Base-by-base conservation (phyloP, 177 flowering plant genomes). In the Vitis hybrid region DNA sequence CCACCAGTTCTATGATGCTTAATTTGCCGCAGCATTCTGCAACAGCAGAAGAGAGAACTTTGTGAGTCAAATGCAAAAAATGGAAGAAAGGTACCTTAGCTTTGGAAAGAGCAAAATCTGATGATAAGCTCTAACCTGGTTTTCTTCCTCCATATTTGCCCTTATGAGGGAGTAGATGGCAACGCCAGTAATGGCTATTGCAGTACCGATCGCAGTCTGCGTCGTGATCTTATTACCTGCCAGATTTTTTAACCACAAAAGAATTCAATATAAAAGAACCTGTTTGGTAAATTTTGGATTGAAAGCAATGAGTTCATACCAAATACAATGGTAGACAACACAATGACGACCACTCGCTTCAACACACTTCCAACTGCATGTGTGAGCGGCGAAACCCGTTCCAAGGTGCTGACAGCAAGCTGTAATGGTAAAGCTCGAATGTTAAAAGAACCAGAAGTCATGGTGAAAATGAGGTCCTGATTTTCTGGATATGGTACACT, bases 181-280 rank as follows among this genome's bases (percentile, higher is more conserved):
- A 63, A 90, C 92, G 9, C 94, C 94, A 7, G 86, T 89, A 74
- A 90, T 90, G 66, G 92, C 94, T 68, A 88, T 81, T 9, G 74
- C 86, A 49, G 94, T 90, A 55, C 94, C 94, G 67, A 90, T 90
- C 58, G 90, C 94, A 60, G 94, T 90, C 70, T 88, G 94, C 2
- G 84, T 87, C 19, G 91, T 84, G 76, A 90, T 90, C 73, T 46
- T 90, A 69, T 88, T 90, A 67, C 94, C 94, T 90, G 86, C 68
- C 65, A 72, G n/a, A 65, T 35, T 66, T 21, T 30, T 24, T 52
- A 60, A 65, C 46, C 21, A 51, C 8, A 62, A 21, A 54, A 56
- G 66, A 68, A 13, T 40, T 52, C 51, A 62, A 35, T 17, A 62
- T 30, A 30, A 30, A 30, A 4, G 32, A 30, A 30, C 5, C 5